These are phyloP conservation scores for Casaregolazyma suthepensis DNA, from an alignment of 1,139 yeast species.

Conservation along the genomic window DNA sequence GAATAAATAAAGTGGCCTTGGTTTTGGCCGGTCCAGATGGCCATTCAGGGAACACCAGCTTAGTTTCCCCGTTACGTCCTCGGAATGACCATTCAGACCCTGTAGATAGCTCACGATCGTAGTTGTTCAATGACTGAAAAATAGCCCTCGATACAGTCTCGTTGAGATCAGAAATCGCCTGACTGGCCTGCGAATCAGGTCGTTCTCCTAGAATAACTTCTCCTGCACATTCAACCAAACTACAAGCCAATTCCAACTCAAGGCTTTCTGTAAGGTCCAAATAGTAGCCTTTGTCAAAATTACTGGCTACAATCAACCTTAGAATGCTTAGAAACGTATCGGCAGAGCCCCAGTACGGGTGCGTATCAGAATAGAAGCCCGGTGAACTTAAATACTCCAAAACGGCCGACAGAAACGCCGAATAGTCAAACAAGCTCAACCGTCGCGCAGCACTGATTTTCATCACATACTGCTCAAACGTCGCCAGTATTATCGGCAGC, in stretches of 20 bases:
- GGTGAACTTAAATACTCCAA: neutral
- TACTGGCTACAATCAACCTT: neutral
- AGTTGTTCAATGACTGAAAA: slow-evolving; percentile 2
- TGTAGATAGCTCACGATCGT: neutral
- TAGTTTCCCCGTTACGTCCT: neutral
- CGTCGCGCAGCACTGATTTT: too few species aligned
- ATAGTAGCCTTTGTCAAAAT: neutral
- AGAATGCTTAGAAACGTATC: neutral
- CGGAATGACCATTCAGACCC: neutral
- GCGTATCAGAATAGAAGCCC: neutral
- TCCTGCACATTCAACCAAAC: neutral
- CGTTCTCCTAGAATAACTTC: neutral
- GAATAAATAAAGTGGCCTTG: neutral
- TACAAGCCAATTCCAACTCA: neutral
- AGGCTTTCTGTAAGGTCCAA: neutral
- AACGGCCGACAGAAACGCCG: neutral
- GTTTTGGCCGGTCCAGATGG: neutral
- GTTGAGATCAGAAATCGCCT: neutral
- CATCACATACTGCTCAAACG: neutral
- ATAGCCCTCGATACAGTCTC: neutral
- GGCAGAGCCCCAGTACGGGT: slow-evolving; percentile 5
- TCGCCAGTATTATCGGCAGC: neutral
- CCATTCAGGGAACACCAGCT: neutral
- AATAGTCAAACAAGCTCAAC: neutral
- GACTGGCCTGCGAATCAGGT: neutral